Evolutionary conservation across 2,329 filamentous ascomycete genomes (phyloP), one percentile per base, ranked within the genome.

Genomic region (Tricladium varicosporioides): DNA sequence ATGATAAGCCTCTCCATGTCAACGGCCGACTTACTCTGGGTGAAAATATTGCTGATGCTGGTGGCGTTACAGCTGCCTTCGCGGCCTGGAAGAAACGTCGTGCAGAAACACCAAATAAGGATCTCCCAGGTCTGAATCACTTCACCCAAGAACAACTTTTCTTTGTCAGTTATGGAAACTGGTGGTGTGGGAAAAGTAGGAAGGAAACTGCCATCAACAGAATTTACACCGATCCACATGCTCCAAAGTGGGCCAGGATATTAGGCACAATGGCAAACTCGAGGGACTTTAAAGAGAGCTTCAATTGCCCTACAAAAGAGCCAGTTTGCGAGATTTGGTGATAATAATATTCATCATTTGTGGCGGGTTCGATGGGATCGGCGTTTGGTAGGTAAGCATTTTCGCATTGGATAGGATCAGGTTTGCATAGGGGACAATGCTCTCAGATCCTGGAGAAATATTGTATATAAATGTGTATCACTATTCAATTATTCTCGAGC

Each of bases 41-140:
- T 16, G 87, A 90, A 72, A 89, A 89, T 66, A 86, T 90, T 65
- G 86, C 86, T 1, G 87, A 90, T 69, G 83, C 86, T 0, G 86
- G 86, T 14, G 87, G 87, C 13, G 68, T 90, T 0, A 77, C 79
- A 7, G 82, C 85, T 0, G 77, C 85, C 0, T 89, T 82, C 67
- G 75, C 79, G 19, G 85, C 86, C 0, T 91, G 87, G 86, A 80
- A 84, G 68, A 80, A 79, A 60, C 78, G 79, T 10, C 79, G 82
- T 32, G 70, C 74, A 1, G 72, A 78, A 40, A 77, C 75, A n/a
- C 75, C 80, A 0, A 80, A 80, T 57, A 66, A 76, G 65, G 69
- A 77, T 42, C 76, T 89, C 14, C 85, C 85, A 0, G 86, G 86
- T 0, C 69, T 90, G 5, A 77, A 82, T 3, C 63, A 73, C 16